Percentiles rank a stretch among this genome's conserved stretches.
Conservation (phyloP, 305 asterid genomes). For the Lippia alba region DNA sequence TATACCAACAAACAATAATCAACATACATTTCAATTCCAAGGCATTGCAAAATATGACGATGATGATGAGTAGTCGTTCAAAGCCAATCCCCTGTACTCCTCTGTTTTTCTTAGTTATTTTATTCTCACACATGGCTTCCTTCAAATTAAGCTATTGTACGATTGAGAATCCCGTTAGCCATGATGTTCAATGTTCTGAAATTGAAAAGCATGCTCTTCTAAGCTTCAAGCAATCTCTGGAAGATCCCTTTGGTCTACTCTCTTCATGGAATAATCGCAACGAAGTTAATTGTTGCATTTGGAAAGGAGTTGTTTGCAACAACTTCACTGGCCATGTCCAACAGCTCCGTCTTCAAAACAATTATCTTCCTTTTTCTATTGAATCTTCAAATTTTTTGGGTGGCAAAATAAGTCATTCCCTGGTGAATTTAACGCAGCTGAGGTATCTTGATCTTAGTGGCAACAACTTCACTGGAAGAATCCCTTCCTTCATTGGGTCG, state of each 20-base stretch:
- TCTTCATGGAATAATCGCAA: too few species aligned
- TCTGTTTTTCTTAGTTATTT: not conserved
- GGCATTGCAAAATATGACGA: too few species aligned
- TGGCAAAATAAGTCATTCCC: not conserved
- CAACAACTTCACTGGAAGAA: not conserved
- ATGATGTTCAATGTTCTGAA: not conserved
- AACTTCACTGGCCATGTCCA: not conserved
- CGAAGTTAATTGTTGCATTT: too few species aligned
- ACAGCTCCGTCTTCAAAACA: not conserved
- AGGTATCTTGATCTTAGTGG: not conserved
- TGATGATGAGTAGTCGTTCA: too few species aligned
- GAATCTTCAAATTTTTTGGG: not conserved
- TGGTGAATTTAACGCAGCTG: not conserved
- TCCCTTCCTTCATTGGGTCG: conserved; percentile 34
- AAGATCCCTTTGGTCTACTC: too few species aligned
- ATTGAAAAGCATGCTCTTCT: not conserved
- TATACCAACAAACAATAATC: too few species aligned
- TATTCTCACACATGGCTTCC: not conserved
- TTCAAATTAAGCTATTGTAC: not conserved
- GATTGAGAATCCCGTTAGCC: not conserved
- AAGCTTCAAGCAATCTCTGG: too few species aligned
- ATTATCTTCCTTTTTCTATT: too few species aligned
- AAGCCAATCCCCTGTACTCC: not conserved
- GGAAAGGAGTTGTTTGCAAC: not conserved
- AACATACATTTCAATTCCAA: too few species aligned